Evolutionary conservation across 306 rosid genomes (phyloP), one percentile per base, ranked within the genome.

Genomic region (Inga oerstediana): DNA sequence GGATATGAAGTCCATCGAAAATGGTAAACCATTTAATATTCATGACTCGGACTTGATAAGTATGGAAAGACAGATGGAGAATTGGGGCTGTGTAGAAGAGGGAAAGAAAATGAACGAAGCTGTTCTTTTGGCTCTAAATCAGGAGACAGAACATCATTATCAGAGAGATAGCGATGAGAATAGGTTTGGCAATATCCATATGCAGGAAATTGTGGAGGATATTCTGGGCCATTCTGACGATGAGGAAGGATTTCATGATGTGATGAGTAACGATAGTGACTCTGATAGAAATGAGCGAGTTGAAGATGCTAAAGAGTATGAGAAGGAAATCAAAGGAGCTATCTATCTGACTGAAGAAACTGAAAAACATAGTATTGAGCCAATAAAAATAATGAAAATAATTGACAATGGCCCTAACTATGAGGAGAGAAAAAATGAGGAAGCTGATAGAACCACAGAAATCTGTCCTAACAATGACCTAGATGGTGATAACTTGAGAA

Each of bases 301-400:
- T 85, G 79, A 71, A 64, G 84, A 85, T 78, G 84, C 77, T 52
- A 80, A 79, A 81, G 87, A 67, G 65, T 65, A 70, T 62, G 88
- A 85, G 87, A 80, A 61, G 82, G 84, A 88, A 77, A 69, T 85
- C 24, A 82, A 84, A 76, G 89, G 85, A 77, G 84, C 81, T 78
- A 30, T 81, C 44, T 66, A 46, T 51, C 85, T 74, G 72, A 76
- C 84, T 83, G 82, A 84, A 75, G 92, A 89, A 71, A 84, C 76
- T 84, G 88, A 69, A 75, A 80, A 83, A 52, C 81, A 80, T 80
- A 83, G 66, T 45, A 66, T 34, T 52, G 84, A 80, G 79, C 69
- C 78, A 13, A 77, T 70, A 67, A 91, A 84, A 75, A 77, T 51
- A 34, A 83, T 81, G 43, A n/a, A 61, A 75, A 87, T 43, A 76